These are phyloP conservation scores for Suillus plorans DNA, from an alignment of 768 basidiomycete species.

Conservation along the genomic window DNA sequence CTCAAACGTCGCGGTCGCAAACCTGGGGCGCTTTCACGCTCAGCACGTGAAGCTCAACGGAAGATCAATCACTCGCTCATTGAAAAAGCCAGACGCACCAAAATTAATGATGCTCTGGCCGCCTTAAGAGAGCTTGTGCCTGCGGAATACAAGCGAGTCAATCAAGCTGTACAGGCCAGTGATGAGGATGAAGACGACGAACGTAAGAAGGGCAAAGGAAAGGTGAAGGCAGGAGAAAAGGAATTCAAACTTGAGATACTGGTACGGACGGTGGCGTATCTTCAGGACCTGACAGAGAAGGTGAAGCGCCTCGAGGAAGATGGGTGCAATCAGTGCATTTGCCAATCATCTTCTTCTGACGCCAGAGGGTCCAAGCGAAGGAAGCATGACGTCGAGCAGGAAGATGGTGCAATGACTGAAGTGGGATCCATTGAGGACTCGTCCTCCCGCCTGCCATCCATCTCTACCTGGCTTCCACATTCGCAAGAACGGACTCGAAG, in stretches of 20 bases:
- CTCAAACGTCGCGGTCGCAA: slow-evolving; percentile 70
- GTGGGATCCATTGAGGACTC: background rate
- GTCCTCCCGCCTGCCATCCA: slow-evolving; percentile 55
- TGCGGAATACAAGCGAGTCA: slow-evolving; percentile 41
- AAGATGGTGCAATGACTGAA: background rate
- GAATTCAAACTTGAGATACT: slow-evolving; percentile 94
- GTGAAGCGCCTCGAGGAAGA: slow-evolving; percentile 45
- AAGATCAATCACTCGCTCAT: slow-evolving; percentile 95
- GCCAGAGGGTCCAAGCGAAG: slow-evolving; percentile 1
- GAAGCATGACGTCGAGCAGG: background rate
- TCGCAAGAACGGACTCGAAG: slow-evolving; percentile 16
- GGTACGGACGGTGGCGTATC: slow-evolving; percentile 75
- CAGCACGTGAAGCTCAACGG: slow-evolving; percentile 81
- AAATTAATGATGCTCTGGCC: slow-evolving; percentile 90
- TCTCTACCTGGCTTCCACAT: slow-evolving; percentile 63
- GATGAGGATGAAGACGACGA: slow-evolving; percentile 36
- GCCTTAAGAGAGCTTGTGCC: slow-evolving; percentile 80
- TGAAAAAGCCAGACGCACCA: slow-evolving; percentile 89
- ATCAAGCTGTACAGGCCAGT: slow-evolving; percentile 28
- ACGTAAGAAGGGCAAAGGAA: slow-evolving; percentile 28
- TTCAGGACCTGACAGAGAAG: slow-evolving; percentile 65
- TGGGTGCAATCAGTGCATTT: slow-evolving; percentile 17
- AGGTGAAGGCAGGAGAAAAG: slow-evolving; percentile 57
- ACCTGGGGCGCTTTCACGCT: slow-evolving; percentile 69
- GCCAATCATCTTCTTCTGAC: slow-evolving; percentile 17